Evolutionary conservation across 2,329 filamentous ascomycete species (phyloP).

Genomic region (Stemphylium vesicarium): DNA sequence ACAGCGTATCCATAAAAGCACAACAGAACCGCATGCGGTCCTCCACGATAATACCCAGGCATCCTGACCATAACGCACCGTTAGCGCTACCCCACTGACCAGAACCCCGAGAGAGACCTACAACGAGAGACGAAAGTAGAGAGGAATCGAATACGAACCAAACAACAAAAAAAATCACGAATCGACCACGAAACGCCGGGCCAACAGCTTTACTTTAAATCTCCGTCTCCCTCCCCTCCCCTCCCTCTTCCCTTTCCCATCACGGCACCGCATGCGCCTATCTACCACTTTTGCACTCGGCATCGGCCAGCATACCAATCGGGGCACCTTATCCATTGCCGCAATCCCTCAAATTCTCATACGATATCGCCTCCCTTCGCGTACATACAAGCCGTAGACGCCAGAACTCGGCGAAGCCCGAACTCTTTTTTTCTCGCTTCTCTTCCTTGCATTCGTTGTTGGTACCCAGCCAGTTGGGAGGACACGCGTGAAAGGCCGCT

Average conservation of each 20-base stretch:
- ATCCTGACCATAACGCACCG: constrained; percentile 1
- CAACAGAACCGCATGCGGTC: background rate
- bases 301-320: constrained; percentile 13
- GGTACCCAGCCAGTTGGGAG: constrained; percentile 6
- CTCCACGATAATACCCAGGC: background rate
- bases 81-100: background rate
- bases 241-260: background rate
- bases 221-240: background rate
- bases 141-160: background rate
- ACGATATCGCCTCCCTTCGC: constrained; percentile 1
- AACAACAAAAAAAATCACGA: background rate
- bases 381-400: background rate
- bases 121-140: background rate
- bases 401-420: constrained; percentile 1
- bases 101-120: background rate
- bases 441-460: background rate
- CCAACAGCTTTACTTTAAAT: constrained; percentile 11
- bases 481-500: constrained; percentile 5
- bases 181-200: background rate
- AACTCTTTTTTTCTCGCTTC: background rate
- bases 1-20: background rate
- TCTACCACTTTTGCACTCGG: constrained; percentile 3
- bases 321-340: background rate
- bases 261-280: background rate
- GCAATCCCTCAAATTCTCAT: background rate